Evolutionary conservation across 306 rosid genomes (phyloP), one percentile per base, ranked within the genome.

Genomic region (Fagus crenata): DNA sequence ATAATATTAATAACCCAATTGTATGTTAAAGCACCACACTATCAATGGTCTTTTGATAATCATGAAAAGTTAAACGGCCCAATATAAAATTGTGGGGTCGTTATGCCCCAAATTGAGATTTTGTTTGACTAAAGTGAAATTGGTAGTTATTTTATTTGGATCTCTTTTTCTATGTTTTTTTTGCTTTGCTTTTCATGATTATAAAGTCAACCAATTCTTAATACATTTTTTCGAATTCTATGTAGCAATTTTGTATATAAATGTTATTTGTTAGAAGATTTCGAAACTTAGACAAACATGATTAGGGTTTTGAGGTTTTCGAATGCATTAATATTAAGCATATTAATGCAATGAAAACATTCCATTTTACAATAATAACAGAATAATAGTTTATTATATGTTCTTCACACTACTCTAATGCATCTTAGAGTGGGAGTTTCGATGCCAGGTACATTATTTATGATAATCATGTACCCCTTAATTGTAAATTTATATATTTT

Each of bases 151-250:
- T 75, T 70, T 56, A 43, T 54, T 14, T 9, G 35, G 28, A 56
- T 56, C 73, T 40, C 35, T 39, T 67, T 33, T 53, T n/a, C 46
- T 65, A 12, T 12, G 78, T 33, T 67, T 35, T 72, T 40, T 83
- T 49, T 2, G 76, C 81, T 71, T 37, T 71, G 59, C 73, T 39
- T 83, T 67, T 65, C 72, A 71, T 75, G 67, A 75, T 75, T 70
- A 6, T 64, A 36, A 80, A 71, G 84, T 76, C 87, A 84, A 74
- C 76, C 71, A 65, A 58, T 67, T 80, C 73, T 75, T 67, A 72
- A 72, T 76, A 49, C 28, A 39, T 3, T 32, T 54, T 15, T 49
- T 42, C 41, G 49, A 69, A 67, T 61, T 39, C 60, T 59, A 67
- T 63, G 67, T 61, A 49, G 36, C 61, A 72, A 72, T 49, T 76